Percentiles rank a stretch among this genome's conserved stretches.
These are phyloP conservation scores for Coccomyxa subellipsoidea DNA, from an alignment of 163 green algal genomes.

Conservation along the genomic window DNA sequence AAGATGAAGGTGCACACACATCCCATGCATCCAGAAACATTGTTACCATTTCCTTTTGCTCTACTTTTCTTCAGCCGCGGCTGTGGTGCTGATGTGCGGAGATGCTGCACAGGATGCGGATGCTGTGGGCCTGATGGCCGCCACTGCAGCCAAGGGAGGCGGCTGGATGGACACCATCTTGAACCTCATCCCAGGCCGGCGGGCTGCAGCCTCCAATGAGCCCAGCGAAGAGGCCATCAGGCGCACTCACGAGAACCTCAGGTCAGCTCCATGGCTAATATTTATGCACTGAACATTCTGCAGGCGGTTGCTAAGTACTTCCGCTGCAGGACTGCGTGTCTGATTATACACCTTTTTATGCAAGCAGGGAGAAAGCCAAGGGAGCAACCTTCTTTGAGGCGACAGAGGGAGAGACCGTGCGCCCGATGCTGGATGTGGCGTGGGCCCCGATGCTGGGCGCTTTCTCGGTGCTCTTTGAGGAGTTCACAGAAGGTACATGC, in stretches of 20 bases:
- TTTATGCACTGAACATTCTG: no score
- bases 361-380: slow-evolving; percentile 67
- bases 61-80: not conserved
- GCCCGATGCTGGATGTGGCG: slow-evolving; percentile 88
- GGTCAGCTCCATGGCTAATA: slow-evolving; percentile 12
- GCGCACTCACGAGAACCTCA: slow-evolving; percentile 73
- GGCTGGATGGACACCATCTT: slow-evolving; percentile 73
- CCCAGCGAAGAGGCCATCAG: slow-evolving; percentile 84
- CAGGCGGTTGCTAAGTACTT: no score
- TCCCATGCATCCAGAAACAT: not conserved
- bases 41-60: not conserved
- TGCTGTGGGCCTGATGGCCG: not conserved
- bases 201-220: slow-evolving; percentile 51
- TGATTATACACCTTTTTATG: no score
- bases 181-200: slow-evolving; percentile 58
- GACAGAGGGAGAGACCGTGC: slow-evolving; percentile 76
- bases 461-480: slow-evolving; percentile 91
- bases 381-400: slow-evolving; percentile 78
- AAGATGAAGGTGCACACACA: slow-evolving; percentile 75
- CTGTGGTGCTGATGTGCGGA: not conserved
- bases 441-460: slow-evolving; percentile 93
- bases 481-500: slow-evolving; percentile 61
- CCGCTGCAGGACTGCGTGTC: no score
- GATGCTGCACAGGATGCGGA: slow-evolving; percentile 9
- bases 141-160: not conserved